Evolutionary conservation across 2,329 filamentous ascomycete genomes (phyloP), one percentile per base, ranked within the genome.

Genomic region (Colletotrichum shisoi): DNA sequence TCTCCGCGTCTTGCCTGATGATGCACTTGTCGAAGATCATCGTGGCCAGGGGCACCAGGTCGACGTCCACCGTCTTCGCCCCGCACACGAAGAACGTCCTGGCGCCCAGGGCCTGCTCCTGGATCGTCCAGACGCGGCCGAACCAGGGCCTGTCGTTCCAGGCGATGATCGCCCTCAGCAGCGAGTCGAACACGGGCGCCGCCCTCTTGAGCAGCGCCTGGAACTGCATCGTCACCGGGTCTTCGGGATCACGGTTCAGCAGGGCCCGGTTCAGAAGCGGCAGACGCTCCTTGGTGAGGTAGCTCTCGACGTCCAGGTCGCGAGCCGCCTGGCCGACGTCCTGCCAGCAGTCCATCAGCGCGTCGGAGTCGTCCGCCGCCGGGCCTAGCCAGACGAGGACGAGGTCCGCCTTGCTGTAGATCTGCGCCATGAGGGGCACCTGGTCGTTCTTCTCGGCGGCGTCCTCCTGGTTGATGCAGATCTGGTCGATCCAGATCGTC

Each of bases 391-490:
- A 80, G 45, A 79, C 76, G 34, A 79, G 63, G 8, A 78, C 73
- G 24, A 71, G 73, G 2, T 69, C 44, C 4, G 78, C 77, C 39
- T 73, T 73, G 46, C 74, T 73, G 63, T 78, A 80, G 9, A 80
- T 75, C 11, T 71, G 70, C 52, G 77, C 76, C 79, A 80, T 80
- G 17, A 80, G 63, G 39, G 70, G 70, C n/a, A 80, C 77, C 72
- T 80, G 78, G 6, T 71, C 71, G 56, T 74, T 75, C 46, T 77
- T 73, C 67, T 80, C 78, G 3, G 63, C 68, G 17, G 76, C 70
- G 51, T 80, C 75, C 3, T 73, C 72, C 64, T 80, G 79, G 62
- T 80, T 79, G 62, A 80, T 79, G 69, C 79, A 80, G 48, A 80
- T 71, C 70, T 80, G 78, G 44, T 80, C 79, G 3, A 79, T 75